A percentile compares a stretch with the other conserved stretches of the same genome.
Evolutionary conservation across 148 eudicot genomes (phyloP).

Genomic region (Simmondsia chinensis): DNA sequence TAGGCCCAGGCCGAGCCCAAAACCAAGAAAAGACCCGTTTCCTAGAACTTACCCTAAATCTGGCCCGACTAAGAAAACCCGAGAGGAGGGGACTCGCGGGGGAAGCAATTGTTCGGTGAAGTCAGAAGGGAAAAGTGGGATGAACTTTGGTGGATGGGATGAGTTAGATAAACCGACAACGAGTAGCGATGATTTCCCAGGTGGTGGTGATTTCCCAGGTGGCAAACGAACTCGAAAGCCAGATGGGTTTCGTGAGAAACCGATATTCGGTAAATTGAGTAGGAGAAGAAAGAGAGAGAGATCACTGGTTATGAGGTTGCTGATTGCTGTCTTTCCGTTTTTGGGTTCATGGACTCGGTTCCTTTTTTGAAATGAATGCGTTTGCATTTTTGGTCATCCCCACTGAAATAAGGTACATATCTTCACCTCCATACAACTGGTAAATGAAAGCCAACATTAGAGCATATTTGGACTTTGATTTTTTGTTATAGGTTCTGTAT

Average conservation of each 20-base stretch:
- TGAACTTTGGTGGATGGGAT: slow-evolving; percentile 79
- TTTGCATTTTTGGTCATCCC: too few species aligned
- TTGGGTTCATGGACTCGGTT: slow-evolving; percentile 54
- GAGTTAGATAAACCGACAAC: slow-evolving; percentile 35
- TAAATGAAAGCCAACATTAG: too few species aligned
- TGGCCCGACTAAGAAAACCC: too few species aligned
- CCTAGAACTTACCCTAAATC: slow-evolving; percentile 18
- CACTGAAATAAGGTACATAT: too few species aligned
- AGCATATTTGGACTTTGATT: too few species aligned
- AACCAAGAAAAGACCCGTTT: slow-evolving; percentile 14
- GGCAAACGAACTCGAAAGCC: slow-evolving; percentile 3
- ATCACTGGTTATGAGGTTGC: slow-evolving; percentile 38
- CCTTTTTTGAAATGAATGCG: slow-evolving; percentile 5
- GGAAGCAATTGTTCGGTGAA: slow-evolving; percentile 16
- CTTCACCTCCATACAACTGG: too few species aligned
- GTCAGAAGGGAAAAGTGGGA: slow-evolving; percentile 7
- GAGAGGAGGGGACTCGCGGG: slow-evolving; percentile 24
- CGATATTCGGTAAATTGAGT: slow-evolving; percentile 25
- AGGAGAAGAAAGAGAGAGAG: slow-evolving; percentile 32
- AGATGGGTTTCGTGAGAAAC: slow-evolving; percentile 8
- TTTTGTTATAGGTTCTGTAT: too few species aligned
- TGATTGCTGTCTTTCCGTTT: slow-evolving; percentile 51
- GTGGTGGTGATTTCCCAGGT: slow-evolving; percentile 7
- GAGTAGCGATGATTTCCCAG: slow-evolving; percentile 8
- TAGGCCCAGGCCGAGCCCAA: slow-evolving; percentile 22